These are phyloP conservation scores for Blastocystis sp. DNA, from an alignment of 352 stramenopile species.

Conservation along the genomic window DNA sequence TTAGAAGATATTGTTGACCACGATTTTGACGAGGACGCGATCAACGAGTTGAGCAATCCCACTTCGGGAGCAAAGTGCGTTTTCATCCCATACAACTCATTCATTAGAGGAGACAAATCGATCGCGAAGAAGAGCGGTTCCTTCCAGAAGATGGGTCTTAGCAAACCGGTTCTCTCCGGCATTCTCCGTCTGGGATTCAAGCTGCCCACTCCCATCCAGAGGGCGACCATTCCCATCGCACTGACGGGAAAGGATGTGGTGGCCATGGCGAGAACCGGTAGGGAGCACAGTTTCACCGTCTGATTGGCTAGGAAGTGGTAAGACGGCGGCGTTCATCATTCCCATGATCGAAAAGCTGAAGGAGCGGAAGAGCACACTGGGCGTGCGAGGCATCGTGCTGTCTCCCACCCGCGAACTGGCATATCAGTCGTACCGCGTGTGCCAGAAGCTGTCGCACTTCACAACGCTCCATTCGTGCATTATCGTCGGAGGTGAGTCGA, in stretches of 20 bases:
- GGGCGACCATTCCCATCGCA: conserved; percentile 91
- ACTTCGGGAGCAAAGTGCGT: background rate
- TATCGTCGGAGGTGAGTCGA: conserved; percentile 92
- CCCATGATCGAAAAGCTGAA: conserved; percentile 94
- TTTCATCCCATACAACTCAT: background rate
- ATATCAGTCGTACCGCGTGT: conserved; percentile 86
- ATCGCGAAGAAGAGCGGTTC: conserved; percentile 13
- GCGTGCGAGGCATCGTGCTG: conserved; percentile 81
- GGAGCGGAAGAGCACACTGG: conserved; percentile 85
- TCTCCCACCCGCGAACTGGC: conserved; percentile 96
- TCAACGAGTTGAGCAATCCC: background rate
- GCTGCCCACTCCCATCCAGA: conserved; percentile 95
- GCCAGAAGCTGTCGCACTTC: conserved; percentile 85
- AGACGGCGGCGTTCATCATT: conserved; percentile 95
- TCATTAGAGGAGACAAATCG: background rate
- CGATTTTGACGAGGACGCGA: background rate
- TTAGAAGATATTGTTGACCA: background rate
- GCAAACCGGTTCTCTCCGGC: conserved; percentile 75
- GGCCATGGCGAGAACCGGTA: conserved; percentile 90
- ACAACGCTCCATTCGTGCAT: conserved; percentile 85
- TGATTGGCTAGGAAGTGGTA: conserved; percentile 82
- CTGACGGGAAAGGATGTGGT: conserved; percentile 92
- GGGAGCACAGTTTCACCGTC: conserved; percentile 3
- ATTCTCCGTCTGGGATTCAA: conserved; percentile 91
- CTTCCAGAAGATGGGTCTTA: conserved; percentile 75